Percentiles rank a stretch among this genome's conserved stretches.
phyloP scores from a whole-genome alignment of 257 asterid species.

The Solanum sejunctum region DNA sequence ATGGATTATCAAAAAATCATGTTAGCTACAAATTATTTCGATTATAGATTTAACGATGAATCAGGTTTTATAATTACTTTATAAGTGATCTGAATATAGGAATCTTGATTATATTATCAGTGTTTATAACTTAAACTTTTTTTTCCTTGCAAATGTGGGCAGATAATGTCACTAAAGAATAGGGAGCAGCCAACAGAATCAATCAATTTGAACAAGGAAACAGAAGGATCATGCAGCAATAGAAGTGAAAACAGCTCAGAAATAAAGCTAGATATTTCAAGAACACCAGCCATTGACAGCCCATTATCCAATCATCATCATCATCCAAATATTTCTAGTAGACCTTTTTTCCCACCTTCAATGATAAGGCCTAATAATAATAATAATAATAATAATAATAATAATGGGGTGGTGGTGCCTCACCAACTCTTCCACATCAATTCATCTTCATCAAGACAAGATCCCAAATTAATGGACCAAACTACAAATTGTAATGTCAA shows the following conservation, averaged over 20 bases:
- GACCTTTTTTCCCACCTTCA: conserved; percentile 36
- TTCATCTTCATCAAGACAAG: conserved; percentile 20
- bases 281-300: conserved; percentile 55
- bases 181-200: conserved; percentile 76
- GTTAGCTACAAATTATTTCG: not conserved
- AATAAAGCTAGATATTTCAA: conserved; percentile 62
- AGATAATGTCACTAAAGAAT: conserved; percentile 83
- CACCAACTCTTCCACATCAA: conserved; percentile 26
- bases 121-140: not conserved
- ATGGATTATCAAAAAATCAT: not conserved
- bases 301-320: conserved; percentile 20
- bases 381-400: not conserved
- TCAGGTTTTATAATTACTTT: not conserved
- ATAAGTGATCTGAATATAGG: not conserved
- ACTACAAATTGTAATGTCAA: conserved; percentile 18
- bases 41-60: not conserved
- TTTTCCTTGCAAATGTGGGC: not conserved
- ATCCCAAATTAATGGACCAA: conserved; percentile 42
- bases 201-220: conserved; percentile 91
- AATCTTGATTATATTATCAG: not conserved
- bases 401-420: conserved; percentile 2
- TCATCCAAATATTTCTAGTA: conserved; percentile 16
- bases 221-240: conserved; percentile 88
- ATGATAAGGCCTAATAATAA: conserved; percentile 24
- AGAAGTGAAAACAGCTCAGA: conserved; percentile 92